A percentile compares a stretch with the other conserved stretches of the same genome.
Conservation (phyloP, 2,329 filamentous ascomycete species). For the Aspergillus spinulosporus region DNA sequence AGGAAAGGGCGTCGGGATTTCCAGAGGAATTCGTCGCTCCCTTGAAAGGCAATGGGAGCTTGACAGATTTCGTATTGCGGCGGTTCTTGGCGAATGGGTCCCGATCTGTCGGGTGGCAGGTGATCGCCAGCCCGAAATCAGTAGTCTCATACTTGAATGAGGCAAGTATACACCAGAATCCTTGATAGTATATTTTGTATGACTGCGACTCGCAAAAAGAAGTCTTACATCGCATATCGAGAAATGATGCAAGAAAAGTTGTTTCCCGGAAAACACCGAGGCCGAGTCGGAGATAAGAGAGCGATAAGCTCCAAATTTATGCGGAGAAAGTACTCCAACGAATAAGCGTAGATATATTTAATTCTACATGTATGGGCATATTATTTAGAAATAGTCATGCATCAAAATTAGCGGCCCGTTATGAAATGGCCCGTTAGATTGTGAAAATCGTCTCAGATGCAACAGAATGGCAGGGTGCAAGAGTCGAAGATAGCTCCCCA, state of each 20-base stretch:
- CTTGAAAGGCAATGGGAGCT: slow-evolving; percentile 22
- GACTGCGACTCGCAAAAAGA: not conserved
- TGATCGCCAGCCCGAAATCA: slow-evolving; percentile 5
- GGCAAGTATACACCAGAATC: not conserved
- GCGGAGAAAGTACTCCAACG: slow-evolving; percentile 3
- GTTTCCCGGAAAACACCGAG: slow-evolving; percentile 16
- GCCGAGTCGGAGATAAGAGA: slow-evolving; percentile 23
- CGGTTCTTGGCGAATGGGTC: not conserved
- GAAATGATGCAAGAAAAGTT: slow-evolving; percentile 5
- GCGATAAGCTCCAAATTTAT: slow-evolving; percentile 7
- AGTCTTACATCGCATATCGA: not conserved
- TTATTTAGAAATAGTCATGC: not conserved
- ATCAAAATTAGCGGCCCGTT: too few relatives aligned
- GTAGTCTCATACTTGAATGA: slow-evolving; percentile 19
- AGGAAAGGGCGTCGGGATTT: slow-evolving; percentile 48
- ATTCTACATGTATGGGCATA: not conserved
- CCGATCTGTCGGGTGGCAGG: slow-evolving; percentile 21
- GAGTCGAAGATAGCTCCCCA: too few relatives aligned
- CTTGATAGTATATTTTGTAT: not conserved
- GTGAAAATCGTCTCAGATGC: too few relatives aligned
- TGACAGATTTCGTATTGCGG: slow-evolving; percentile 23
- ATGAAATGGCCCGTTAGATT: too few relatives aligned
- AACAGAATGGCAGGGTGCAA: too few relatives aligned
- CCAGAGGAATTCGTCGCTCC: slow-evolving; percentile 30
- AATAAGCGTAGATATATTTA: not conserved